Evolutionary conservation across 1,284 basidiomycete species (phyloP).

Genomic region (Ganoderma lucidum): DNA sequence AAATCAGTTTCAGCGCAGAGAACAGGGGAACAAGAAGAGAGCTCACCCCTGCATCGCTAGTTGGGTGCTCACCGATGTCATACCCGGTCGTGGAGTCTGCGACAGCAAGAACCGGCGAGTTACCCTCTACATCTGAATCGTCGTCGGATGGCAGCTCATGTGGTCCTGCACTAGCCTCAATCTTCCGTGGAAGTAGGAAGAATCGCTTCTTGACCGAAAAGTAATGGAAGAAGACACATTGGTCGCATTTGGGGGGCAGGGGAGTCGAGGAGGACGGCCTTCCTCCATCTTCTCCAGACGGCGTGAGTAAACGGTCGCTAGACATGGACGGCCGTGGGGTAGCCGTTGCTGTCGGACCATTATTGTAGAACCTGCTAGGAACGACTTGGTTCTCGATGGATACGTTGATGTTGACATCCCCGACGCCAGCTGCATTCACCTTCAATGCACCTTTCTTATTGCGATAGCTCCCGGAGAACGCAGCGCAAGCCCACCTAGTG

Average conservation of each 20-base stretch:
- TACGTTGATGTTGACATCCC: background rate
- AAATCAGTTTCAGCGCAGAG: background rate
- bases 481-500: constrained; percentile 20
- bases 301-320: background rate
- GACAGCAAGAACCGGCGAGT: background rate
- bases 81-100: background rate
- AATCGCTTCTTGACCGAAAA: constrained; percentile 22
- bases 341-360: constrained; percentile 1
- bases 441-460: background rate
- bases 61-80: constrained; percentile 3
- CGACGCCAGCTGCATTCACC: background rate
- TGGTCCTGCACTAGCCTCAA: constrained; percentile 17
- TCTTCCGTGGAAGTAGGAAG: background rate
- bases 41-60: background rate
- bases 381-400: background rate
- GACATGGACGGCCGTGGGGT: background rate
- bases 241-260: background rate
- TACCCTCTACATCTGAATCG: background rate
- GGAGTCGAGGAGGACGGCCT: background rate
- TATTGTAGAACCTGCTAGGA: constrained; percentile 9
- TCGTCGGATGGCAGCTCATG: constrained; percentile 14
- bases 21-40: background rate
- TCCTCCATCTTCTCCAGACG: background rate
- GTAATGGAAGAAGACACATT: constrained; percentile 27
- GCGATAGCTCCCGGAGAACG: constrained; percentile 10